Evolutionary conservation across 495 filamentous ascomycete genomes (phyloP).

Genomic region (Hypoxylon intermedium): DNA sequence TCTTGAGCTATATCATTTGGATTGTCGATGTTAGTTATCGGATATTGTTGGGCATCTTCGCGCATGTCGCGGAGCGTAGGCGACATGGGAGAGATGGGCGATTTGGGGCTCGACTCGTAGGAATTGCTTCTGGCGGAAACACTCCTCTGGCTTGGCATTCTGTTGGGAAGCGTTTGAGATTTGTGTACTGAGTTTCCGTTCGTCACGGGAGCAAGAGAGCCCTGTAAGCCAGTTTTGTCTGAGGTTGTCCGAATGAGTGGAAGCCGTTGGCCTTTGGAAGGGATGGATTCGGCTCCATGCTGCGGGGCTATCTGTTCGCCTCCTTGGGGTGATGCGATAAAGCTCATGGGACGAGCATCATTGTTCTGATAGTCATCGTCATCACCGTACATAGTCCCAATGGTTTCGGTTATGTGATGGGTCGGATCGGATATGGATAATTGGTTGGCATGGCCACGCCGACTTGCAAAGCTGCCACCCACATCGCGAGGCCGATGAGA

Average conservation of each 20-base stretch:
- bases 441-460: conserved; percentile 62
- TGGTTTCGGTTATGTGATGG: conserved; percentile 98
- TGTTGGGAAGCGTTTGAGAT: conserved; percentile 47
- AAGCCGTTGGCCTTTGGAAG: conserved; percentile 46
- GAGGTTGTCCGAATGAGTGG: conserved; percentile 54
- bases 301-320: conserved; percentile 45
- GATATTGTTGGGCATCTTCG: conserved; percentile 76
- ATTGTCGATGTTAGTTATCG: conserved; percentile 89
- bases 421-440: conserved; percentile 68
- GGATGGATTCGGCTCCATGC: conserved; percentile 27
- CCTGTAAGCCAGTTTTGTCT: conserved; percentile 43
- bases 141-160: conserved; percentile 55
- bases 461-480: conserved; percentile 61
- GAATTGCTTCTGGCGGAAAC: conserved; percentile 49
- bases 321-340: conserved; percentile 50
- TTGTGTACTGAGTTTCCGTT: conserved; percentile 44
- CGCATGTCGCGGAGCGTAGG: conserved; percentile 63
- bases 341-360: conserved; percentile 55
- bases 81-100: conserved; percentile 45
- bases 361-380: conserved; percentile 65
- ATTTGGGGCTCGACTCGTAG: conserved; percentile 55
- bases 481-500: conserved; percentile 62
- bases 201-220: conserved; percentile 5
- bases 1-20: conserved; percentile 94
- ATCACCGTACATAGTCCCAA: conserved; percentile 94